phyloP scores from a whole-genome alignment of 2,329 filamentous ascomycete genomes.

The Apiospora aurea region DNA sequence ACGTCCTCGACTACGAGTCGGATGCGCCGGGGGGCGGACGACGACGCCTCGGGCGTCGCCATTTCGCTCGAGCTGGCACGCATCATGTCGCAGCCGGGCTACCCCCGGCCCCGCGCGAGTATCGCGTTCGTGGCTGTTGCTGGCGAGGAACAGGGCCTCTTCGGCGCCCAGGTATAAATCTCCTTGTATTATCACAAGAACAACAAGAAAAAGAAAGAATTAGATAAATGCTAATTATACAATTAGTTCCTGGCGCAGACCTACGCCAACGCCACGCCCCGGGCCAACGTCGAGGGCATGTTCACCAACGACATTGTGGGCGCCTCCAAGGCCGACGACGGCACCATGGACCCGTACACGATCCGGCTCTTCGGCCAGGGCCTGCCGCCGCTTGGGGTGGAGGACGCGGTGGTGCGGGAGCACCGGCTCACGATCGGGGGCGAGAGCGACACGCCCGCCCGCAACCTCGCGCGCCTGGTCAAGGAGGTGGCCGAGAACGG shows the following conservation, averaged over 20 bases:
- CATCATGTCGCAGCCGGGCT: slow-evolving; percentile 53
- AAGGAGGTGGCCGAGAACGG: slow-evolving; percentile 60
- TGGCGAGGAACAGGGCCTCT: slow-evolving; percentile 64
- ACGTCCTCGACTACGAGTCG: slow-evolving; percentile 57
- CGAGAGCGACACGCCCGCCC: slow-evolving; percentile 62
- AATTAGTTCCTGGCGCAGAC: slow-evolving; percentile 55
- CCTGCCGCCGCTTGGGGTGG: slow-evolving; percentile 47
- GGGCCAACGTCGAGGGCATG: slow-evolving; percentile 62
- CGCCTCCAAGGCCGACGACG: slow-evolving; percentile 53
- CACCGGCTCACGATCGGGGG: slow-evolving; percentile 53
- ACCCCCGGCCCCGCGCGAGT: slow-evolving; percentile 52
- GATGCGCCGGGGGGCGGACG: slow-evolving; percentile 65
- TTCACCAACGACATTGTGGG: slow-evolving; percentile 66
- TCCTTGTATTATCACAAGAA: too few species aligned
- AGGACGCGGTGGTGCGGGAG: slow-evolving; percentile 46
- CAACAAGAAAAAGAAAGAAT: too few species aligned
- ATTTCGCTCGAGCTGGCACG: slow-evolving; percentile 63
- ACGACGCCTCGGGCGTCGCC: slow-evolving; percentile 63
- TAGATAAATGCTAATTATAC: too few species aligned
- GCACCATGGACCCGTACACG: slow-evolving; percentile 54
- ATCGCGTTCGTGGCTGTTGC: slow-evolving; percentile 64
- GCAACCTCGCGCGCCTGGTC: slow-evolving; percentile 62
- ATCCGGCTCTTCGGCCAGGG: slow-evolving; percentile 63
- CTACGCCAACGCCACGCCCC: slow-evolving; percentile 53
- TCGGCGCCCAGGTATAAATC: slow-evolving; percentile 48